Evolutionary conservation across 148 eudicot genomes (phyloP), one percentile per base, ranked within the genome.

Genomic region (Rhododendron griersonianum): DNA sequence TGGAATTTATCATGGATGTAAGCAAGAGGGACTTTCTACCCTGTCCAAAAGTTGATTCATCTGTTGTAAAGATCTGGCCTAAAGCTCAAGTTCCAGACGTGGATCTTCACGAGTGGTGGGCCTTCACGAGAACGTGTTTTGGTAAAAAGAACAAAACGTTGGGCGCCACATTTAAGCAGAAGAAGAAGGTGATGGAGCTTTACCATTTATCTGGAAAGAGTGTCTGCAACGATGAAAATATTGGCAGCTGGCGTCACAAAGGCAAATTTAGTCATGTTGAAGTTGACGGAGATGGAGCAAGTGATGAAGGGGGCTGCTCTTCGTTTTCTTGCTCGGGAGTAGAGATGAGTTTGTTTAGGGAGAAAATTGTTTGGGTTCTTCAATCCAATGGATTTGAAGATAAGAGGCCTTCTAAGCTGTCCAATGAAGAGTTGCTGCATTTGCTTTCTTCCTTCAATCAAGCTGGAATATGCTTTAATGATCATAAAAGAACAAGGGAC

Each of bases 341-440:
- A 5, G 91, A 81, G 19, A 45, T 87, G 71, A 80, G 87, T 79
- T 88, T 84, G 85, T 94, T 97, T 73, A 93, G 86, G 88, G 94
- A 91, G 61, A 94, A 93, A 88, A 86, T 97, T 2, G 69, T 93
- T 37, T 86, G 65, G 30, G 86, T 97, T 85, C 88, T 97, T 39
- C 92, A 88, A 88, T 89, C 92, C 25, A 90, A 91, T 81, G 95
- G 93, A 25, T 94, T 93, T 85, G 95, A 92, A 84, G 95, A 94
- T 83, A 97, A 95, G 92, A 93, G 99, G 87, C 99, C 99, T 82
- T 93, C 94, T 48, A 95, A 97, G 88, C 88, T 95, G n/a, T 93
- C 93, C 33, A 87, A 94, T 65, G 91, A 94, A 81, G 94, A 93
- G 88, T 87, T 97, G 71, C 87, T 93, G 88, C 84, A 85, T 71